phyloP scores from a whole-genome alignment of 768 basidiomycete species.

The Leccinum barrowsii region DNA sequence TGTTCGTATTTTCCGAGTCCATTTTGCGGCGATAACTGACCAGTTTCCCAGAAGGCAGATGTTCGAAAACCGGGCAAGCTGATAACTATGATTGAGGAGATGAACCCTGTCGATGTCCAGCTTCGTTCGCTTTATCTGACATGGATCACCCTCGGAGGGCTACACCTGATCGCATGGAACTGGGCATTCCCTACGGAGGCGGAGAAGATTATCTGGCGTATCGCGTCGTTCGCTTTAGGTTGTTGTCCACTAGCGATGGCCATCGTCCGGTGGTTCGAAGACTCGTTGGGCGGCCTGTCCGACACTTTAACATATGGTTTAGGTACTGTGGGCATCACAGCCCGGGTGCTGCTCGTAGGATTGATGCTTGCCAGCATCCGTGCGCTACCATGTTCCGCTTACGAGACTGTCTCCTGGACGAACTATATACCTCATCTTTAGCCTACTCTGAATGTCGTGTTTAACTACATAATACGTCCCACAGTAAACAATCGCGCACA shows the following conservation, averaged over 20 bases:
- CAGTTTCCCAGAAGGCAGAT: not conserved
- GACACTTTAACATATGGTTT: not conserved
- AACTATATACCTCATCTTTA: slow-evolving; percentile 4
- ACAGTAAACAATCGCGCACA: not conserved
- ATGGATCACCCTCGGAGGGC: not conserved
- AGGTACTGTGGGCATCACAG: not conserved
- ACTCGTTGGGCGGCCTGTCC: not conserved
- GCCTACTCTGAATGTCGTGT: not conserved
- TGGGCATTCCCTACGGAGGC: not conserved
- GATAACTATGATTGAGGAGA: not conserved
- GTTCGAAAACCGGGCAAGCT: not conserved
- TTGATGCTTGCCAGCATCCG: slow-evolving; percentile 4
- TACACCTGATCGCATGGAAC: slow-evolving; percentile 4
- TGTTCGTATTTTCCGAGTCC: not conserved
- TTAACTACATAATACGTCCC: not conserved
- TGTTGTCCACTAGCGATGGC: not conserved
- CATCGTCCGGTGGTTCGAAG: not conserved
- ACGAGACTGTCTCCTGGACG: not conserved
- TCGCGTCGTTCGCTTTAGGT: not conserved
- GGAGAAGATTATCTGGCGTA: not conserved
- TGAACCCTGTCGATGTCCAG: not conserved
- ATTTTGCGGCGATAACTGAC: not conserved
- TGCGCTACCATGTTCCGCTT: not conserved
- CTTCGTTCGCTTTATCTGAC: not conserved
- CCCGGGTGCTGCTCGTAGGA: not conserved